Evolutionary conservation across 1,139 yeast species (phyloP).

Genomic region (Candida buenavistaensis): DNA sequence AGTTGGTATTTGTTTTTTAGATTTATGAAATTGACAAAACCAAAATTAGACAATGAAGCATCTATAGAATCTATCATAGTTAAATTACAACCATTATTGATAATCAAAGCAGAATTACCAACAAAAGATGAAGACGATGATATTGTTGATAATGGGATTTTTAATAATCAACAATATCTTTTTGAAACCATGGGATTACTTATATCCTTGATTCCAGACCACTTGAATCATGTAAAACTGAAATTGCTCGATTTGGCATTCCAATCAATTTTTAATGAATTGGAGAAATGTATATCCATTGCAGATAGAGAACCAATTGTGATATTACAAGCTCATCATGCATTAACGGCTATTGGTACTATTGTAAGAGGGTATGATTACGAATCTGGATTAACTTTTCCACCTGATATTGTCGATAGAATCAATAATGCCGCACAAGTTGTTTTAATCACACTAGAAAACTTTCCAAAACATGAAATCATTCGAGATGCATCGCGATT

Average conservation of each 20-base stretch:
- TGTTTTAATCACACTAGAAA: constrained; percentile 79
- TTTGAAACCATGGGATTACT: constrained; percentile 80
- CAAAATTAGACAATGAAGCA: constrained; percentile 36
- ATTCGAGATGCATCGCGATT: constrained; percentile 86
- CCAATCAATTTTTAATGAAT: constrained; percentile 73
- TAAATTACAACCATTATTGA: constrained; percentile 50
- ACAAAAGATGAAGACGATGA: constrained; percentile 54
- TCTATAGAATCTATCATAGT: constrained; percentile 39
- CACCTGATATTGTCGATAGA: constrained; percentile 46
- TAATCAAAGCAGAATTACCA: constrained; percentile 59
- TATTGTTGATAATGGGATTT: constrained; percentile 57
- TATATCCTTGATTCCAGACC: constrained; percentile 45
- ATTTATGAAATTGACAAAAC: constrained; percentile 75
- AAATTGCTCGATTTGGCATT: constrained; percentile 62
- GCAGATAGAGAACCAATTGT: constrained; percentile 39
- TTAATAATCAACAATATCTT: constrained; percentile 76
- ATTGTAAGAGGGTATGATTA: constrained; percentile 80
- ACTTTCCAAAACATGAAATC: constrained; percentile 61
- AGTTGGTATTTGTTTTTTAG: constrained; percentile 90
- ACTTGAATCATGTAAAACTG: constrained; percentile 33
- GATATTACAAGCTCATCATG: constrained; percentile 79
- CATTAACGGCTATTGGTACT: constrained; percentile 86
- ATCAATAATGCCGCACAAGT: constrained; percentile 78
- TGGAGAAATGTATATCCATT: constrained; percentile 60
- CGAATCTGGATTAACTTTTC: constrained; percentile 28